Base-by-base conservation (phyloP, 192 early-diverging fungal genomes). In the Radiomyces spectabilis region DNA sequence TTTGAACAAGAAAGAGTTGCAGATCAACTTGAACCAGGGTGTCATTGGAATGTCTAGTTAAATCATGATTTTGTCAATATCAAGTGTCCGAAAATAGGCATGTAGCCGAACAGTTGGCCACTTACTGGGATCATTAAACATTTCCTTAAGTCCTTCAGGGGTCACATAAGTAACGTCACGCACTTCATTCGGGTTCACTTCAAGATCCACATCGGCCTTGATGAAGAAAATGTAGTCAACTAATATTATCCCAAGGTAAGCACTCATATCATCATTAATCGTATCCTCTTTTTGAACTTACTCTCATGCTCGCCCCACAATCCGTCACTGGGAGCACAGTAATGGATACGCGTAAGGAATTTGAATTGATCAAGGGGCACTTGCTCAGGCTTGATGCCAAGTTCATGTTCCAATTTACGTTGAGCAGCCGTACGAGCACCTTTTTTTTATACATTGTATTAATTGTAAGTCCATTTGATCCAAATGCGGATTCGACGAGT, bases 271-370 rank as follows among this genome's bases (percentile, higher is more conserved):
- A 16, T 41, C 15, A 16, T 18, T 37, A 35, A 30, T 13, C 16
- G 26, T 15, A 29, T 48, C 7, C 15, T 21, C 41, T n/a, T 15
- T 27, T 13, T 2, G 16, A 9, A 33, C 51, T 42, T 68, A 72
- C 73, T 66, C 75, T 98, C 96, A 65, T 98, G 96, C 71, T 98
- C 96, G n/a, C 96, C 96, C 96, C 96, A 98, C 52, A 88, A 53
- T 19, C 92, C 92, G 55, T 98, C 91, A 18, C 86, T 91, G n/a
- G 91, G 88, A 19, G 96, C 93, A 57, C 94, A 53, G 67, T 98
- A 98, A 58, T 98, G 96, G 45, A 98, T 95, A 35, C 89, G 78
- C 13, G 96, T 98, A 64, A 98, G 74, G 68, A 86, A 98, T 54
- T 87, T 57, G 62, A 98, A 85, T 32, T 83, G 56, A 15, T 95